phyloP scores from a whole-genome alignment of 495 filamentous ascomycete species.

The Penicillium robsamsonii region DNA sequence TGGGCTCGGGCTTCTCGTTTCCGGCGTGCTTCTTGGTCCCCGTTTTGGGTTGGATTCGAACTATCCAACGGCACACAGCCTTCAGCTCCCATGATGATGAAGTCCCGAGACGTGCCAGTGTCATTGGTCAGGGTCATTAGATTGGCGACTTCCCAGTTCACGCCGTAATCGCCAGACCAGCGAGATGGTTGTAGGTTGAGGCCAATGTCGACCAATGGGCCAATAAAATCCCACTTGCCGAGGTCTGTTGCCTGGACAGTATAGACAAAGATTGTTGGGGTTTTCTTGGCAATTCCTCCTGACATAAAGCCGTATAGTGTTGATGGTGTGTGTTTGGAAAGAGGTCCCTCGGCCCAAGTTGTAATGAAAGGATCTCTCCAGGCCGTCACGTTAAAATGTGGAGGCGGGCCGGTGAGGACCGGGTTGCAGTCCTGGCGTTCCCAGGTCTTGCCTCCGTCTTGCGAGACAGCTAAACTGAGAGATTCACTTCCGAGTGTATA shows the following conservation, averaged over 20 bases:
- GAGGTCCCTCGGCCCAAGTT: slow-evolving; percentile 41
- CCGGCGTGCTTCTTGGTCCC: slow-evolving; percentile 14
- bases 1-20: slow-evolving; percentile 30
- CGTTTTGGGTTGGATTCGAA: not conserved
- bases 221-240: slow-evolving; percentile 52
- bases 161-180: slow-evolving; percentile 51
- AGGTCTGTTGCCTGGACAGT: slow-evolving; percentile 45
- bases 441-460: slow-evolving; percentile 51
- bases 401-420: slow-evolving; percentile 44
- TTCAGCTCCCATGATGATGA: slow-evolving; percentile 51
- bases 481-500: slow-evolving; percentile 51
- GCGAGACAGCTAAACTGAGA: slow-evolving; percentile 48
- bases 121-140: slow-evolving; percentile 42
- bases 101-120: slow-evolving; percentile 37
- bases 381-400: slow-evolving; percentile 48
- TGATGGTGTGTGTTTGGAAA: slow-evolving; percentile 23
- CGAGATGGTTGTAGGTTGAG: slow-evolving; percentile 44
- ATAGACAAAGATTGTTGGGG: slow-evolving; percentile 53
- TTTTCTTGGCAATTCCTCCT: slow-evolving; percentile 47
- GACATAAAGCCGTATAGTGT: slow-evolving; percentile 53
- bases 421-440: slow-evolving; percentile 50
- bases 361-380: slow-evolving; percentile 56
- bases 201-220: slow-evolving; percentile 44
- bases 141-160: slow-evolving; percentile 59
- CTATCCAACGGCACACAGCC: slow-evolving; percentile 30